phyloP scores from a whole-genome alignment of 306 rosid species.

The Trifolium subterraneum region DNA sequence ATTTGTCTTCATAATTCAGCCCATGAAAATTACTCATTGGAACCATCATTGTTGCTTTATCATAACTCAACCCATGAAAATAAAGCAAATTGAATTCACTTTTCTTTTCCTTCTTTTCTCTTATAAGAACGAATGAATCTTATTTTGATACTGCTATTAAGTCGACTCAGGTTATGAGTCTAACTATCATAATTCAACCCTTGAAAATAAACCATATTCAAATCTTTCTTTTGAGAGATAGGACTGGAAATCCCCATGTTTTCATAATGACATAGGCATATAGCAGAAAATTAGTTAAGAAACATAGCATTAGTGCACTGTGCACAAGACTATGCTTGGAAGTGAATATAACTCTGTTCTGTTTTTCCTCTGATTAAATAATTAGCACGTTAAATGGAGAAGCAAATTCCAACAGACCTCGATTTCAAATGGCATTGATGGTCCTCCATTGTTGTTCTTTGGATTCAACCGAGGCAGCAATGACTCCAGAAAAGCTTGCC shows the following conservation, averaged over 20 bases:
- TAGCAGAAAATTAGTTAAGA: conserved; percentile 2
- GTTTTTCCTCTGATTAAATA: conserved; percentile 10
- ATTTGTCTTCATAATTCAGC: conserved; percentile 23
- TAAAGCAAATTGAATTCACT: background rate
- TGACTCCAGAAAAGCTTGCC: conserved; percentile 85
- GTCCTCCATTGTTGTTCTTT: conserved; percentile 77
- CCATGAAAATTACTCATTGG: conserved; percentile 9
- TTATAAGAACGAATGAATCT: conserved; percentile 6
- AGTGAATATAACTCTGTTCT: conserved; percentile 23
- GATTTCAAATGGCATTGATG: conserved; percentile 91
- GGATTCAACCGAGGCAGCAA: conserved; percentile 89
- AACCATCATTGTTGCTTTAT: too few species aligned
- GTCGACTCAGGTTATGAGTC: conserved; percentile 2
- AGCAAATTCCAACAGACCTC: conserved; percentile 68
- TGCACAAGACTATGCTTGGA: conserved; percentile 17
- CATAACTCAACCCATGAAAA: conserved; percentile 20
- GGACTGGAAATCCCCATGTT: conserved; percentile 5
- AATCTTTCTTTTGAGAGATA: background rate
- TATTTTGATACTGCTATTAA: conserved; percentile 13
- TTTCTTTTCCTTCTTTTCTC: conserved; percentile 3
- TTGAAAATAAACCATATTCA: conserved; percentile 16
- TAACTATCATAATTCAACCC: conserved; percentile 23
- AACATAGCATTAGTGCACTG: conserved; percentile 23
- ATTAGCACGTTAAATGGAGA: conserved; percentile 29
- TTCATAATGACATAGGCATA: background rate